These are phyloP conservation scores for Platismatia glauca DNA, from an alignment of 495 filamentous ascomycete species.

Conservation along the genomic window DNA sequence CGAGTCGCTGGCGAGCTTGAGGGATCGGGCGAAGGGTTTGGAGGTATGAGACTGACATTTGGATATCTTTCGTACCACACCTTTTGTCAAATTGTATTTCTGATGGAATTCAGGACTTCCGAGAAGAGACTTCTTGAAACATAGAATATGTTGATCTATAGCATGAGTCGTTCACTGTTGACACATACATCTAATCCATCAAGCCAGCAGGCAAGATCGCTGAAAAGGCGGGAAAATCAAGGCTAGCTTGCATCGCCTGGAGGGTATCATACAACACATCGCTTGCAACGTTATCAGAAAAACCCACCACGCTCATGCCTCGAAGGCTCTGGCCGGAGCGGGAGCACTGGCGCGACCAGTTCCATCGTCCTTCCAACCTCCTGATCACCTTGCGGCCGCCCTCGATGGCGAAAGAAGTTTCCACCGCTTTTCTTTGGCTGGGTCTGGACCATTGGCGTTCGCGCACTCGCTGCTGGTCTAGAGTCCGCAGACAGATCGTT, in stretches of 20 bases:
- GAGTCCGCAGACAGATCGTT: not conserved
- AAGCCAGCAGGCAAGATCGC: not conserved
- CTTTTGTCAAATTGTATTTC: too few relatives aligned
- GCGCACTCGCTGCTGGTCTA: not conserved
- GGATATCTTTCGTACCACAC: not conserved
- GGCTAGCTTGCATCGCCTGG: not conserved
- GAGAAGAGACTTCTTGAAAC: too few relatives aligned
- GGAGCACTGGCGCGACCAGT: constrained; percentile 3
- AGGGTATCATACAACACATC: constrained; percentile 1
- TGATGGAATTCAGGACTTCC: not conserved
- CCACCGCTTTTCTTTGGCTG: not conserved
- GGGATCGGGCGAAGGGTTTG: not conserved
- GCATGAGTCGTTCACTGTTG: not conserved
- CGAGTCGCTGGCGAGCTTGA: constrained; percentile 4
- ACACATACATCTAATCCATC: not conserved
- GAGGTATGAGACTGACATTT: constrained; percentile 4
- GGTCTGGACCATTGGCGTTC: not conserved
- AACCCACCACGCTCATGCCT: not conserved
- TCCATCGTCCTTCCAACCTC: not conserved
- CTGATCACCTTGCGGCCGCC: not conserved
- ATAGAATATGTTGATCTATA: not conserved
- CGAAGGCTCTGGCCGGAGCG: not conserved
- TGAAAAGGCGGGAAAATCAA: not conserved
- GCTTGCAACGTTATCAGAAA: not conserved
- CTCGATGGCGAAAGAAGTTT: not conserved